These are phyloP conservation scores for Symmetrospora coprosmae DNA, from an alignment of 768 basidiomycete species.

Conservation along the genomic window DNA sequence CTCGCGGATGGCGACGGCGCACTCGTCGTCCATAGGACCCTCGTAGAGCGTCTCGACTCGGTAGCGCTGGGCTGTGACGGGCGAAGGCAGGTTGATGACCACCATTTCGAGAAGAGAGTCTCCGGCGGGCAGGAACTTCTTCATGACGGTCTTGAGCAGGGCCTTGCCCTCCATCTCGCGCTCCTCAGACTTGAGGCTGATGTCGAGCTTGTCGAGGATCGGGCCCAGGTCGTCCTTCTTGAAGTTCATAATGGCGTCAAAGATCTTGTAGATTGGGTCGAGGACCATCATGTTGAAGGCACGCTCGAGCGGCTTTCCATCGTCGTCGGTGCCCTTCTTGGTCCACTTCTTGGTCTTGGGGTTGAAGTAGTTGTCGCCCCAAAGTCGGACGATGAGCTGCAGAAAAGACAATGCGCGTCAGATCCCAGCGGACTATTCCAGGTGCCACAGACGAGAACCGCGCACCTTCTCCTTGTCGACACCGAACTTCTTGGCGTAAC, in stretches of 20 bases:
- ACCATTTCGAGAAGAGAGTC: slow-evolving; percentile 99
- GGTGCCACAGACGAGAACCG: no score
- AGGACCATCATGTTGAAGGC: slow-evolving; percentile 94
- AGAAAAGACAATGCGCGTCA: no score
- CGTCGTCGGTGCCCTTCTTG: slow-evolving; percentile 55
- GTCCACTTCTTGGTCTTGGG: slow-evolving; percentile 92
- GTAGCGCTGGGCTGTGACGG: slow-evolving; percentile 90
- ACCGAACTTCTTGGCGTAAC: slow-evolving; percentile 97
- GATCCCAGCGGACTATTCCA: no score
- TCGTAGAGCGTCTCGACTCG: slow-evolving; percentile 99
- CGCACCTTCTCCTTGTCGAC: slow-evolving; percentile 92
- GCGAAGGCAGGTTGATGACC: slow-evolving; percentile 96
- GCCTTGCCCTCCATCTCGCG: slow-evolving; percentile 87
- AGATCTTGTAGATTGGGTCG: slow-evolving; percentile 97
- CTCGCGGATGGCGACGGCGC: slow-evolving; percentile 92
- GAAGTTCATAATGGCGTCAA: slow-evolving; percentile 98
- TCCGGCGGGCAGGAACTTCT: slow-evolving; percentile 98
- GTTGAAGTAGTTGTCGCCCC: slow-evolving; percentile 99
- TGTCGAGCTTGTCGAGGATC: slow-evolving; percentile 91
- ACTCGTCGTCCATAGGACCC: slow-evolving; percentile 99
- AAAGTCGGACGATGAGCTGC: slow-evolving; percentile 62
- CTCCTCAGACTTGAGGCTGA: slow-evolving; percentile 76
- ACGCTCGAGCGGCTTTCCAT: slow-evolving; percentile 87
- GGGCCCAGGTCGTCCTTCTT: slow-evolving; percentile 72
- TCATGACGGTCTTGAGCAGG: slow-evolving; percentile 94